Conservation (phyloP, 1,284 basidiomycete species). For the Xanthoconium separans region DNA sequence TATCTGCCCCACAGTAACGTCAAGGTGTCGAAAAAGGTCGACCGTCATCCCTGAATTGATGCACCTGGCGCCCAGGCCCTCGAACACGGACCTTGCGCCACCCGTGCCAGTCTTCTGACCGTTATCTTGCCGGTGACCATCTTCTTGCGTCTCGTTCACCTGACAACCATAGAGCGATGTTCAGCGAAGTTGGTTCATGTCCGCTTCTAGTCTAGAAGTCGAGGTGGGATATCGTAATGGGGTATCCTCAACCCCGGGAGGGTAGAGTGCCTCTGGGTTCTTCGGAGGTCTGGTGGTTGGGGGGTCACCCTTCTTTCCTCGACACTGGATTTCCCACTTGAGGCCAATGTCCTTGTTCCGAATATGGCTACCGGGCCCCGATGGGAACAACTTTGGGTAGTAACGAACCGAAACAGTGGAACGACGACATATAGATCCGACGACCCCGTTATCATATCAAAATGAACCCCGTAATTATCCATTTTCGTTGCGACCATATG, state of each 20-base stretch:
- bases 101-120: conserved; percentile 7
- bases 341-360: conserved; percentile 19
- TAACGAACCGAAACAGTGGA: conserved; percentile 23
- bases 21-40: background rate
- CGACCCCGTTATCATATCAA: conserved; percentile 9
- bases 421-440: conserved; percentile 22
- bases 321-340: conserved; percentile 2
- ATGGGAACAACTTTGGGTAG: conserved; percentile 2
- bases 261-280: conserved; percentile 1
- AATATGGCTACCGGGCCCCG: conserved; percentile 7
- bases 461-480: background rate
- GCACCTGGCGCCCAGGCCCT: background rate
- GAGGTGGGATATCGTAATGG: background rate
- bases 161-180: conserved; percentile 22
- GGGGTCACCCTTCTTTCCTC: conserved; percentile 10
- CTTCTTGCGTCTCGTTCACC: conserved; percentile 5
- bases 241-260: background rate
- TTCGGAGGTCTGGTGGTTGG: background rate
- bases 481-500: conserved; percentile 8
- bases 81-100: background rate
- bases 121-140: background rate
- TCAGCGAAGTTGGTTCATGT: conserved; percentile 5
- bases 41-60: background rate
- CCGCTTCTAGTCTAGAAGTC: conserved; percentile 2
- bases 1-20: background rate